Conservation (phyloP, 345 rosid species). For the Salix purpurea region DNA sequence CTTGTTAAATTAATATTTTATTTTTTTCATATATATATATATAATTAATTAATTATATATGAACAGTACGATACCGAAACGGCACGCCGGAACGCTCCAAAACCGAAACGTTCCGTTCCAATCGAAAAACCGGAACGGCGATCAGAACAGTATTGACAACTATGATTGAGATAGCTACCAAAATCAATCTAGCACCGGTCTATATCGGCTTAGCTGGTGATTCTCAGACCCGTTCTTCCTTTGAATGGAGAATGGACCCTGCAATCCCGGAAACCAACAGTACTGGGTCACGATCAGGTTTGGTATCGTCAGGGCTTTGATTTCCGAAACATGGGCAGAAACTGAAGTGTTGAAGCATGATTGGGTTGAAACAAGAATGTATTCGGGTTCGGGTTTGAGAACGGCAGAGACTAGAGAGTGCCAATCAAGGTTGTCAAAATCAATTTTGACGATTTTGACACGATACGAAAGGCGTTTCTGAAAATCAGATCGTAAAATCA, state of each 20-base stretch:
- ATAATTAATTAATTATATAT: too few species aligned
- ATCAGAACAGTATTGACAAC: too few species aligned
- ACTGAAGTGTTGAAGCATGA: slow-evolving; percentile 17
- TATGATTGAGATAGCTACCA: neutral
- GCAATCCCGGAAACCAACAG: slow-evolving; percentile 77
- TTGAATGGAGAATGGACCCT: slow-evolving; percentile 55
- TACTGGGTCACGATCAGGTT: slow-evolving; percentile 52
- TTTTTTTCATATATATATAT: too few species aligned
- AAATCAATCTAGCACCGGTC: neutral
- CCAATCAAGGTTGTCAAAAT: too few species aligned
- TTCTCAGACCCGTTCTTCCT: slow-evolving; percentile 49
- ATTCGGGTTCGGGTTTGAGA: neutral
- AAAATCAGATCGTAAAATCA: too few species aligned
- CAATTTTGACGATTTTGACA: too few species aligned
- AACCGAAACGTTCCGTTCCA: too few species aligned
- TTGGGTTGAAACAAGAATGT: neutral
- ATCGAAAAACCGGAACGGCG: too few species aligned
- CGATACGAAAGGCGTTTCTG: fast-evolving
- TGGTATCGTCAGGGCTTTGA: slow-evolving; percentile 11
- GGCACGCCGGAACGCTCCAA: too few species aligned
- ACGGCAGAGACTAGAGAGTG: neutral
- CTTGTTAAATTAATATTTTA: too few species aligned
- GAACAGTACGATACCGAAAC: too few species aligned
- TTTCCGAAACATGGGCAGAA: slow-evolving; percentile 54
- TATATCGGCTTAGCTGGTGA: slow-evolving; percentile 1